phyloP scores from a whole-genome alignment of 2,329 filamentous ascomycete genomes.

The Epichloe sp. region DNA sequence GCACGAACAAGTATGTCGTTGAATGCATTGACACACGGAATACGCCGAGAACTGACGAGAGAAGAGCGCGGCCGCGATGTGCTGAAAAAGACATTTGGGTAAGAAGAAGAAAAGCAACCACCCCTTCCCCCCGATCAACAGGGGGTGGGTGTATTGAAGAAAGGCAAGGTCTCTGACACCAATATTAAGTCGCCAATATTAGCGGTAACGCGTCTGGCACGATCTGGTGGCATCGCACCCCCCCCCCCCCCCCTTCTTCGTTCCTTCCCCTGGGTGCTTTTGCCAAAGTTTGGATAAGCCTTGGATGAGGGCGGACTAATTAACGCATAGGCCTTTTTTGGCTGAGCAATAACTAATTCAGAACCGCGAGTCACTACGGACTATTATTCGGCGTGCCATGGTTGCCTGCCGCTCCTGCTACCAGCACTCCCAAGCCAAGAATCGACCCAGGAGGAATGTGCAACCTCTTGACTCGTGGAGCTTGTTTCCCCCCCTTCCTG shows the following conservation, averaged over 20 bases:
- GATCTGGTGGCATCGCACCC: neutral
- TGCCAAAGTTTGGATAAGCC: neutral
- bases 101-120: neutral
- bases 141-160: neutral
- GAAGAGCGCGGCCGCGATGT: constrained; percentile 4
- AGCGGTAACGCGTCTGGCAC: neutral
- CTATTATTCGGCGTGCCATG: neutral
- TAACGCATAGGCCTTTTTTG: neutral
- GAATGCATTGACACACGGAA: neutral
- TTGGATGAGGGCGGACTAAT: neutral
- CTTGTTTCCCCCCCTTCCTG: neutral
- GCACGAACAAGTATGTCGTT: neutral
- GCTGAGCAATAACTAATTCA: too few relatives aligned
- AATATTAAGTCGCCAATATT: neutral
- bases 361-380: neutral
- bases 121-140: neutral
- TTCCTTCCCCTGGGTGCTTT: neutral
- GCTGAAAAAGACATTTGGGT: neutral
- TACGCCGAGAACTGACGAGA: constrained; percentile 1
- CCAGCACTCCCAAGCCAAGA: neutral
- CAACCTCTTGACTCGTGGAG: constrained; percentile 5
- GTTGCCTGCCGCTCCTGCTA: neutral
- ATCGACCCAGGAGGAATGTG: neutral
- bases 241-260: neutral
- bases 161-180: neutral